phyloP scores from a whole-genome alignment of 2,329 filamentous ascomycete genomes.

The Colletotrichum trifolii region DNA sequence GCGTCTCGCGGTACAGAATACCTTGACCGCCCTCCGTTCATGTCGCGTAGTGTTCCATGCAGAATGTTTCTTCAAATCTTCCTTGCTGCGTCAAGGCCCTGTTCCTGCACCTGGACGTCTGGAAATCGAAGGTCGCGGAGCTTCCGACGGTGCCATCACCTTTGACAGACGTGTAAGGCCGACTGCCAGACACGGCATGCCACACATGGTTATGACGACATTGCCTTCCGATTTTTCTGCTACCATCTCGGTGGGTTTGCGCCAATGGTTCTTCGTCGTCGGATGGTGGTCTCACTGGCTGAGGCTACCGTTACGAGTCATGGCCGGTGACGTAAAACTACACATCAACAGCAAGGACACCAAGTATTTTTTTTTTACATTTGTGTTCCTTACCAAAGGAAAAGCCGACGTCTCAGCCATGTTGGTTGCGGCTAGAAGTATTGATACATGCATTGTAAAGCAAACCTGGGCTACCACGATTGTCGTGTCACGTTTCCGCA shows the following conservation, averaged over 20 bases:
- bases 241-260: background rate
- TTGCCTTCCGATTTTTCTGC: background rate
- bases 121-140: too few relatives aligned
- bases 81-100: too few relatives aligned
- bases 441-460: slow-evolving; percentile 3
- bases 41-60: too few relatives aligned
- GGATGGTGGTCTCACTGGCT: slow-evolving; percentile 12
- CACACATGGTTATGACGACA: slow-evolving; percentile 19
- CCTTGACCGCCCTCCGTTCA: too few relatives aligned
- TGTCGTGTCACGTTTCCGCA: too few relatives aligned
- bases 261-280: slow-evolving; percentile 1
- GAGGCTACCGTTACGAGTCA: slow-evolving; percentile 25
- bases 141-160: too few relatives aligned
- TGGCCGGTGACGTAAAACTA: slow-evolving; percentile 27
- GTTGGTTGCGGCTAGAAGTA: slow-evolving; percentile 1
- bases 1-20: too few relatives aligned
- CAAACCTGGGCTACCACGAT: too few relatives aligned
- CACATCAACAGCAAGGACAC: slow-evolving; percentile 1
- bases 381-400: background rate
- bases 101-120: too few relatives aligned
- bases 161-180: too few relatives aligned
- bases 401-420: background rate
- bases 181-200: too few relatives aligned
- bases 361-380: background rate
- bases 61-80: too few relatives aligned